Evolutionary conservation across 257 asterid genomes (phyloP).

Genomic region (Solanum bukasovii): DNA sequence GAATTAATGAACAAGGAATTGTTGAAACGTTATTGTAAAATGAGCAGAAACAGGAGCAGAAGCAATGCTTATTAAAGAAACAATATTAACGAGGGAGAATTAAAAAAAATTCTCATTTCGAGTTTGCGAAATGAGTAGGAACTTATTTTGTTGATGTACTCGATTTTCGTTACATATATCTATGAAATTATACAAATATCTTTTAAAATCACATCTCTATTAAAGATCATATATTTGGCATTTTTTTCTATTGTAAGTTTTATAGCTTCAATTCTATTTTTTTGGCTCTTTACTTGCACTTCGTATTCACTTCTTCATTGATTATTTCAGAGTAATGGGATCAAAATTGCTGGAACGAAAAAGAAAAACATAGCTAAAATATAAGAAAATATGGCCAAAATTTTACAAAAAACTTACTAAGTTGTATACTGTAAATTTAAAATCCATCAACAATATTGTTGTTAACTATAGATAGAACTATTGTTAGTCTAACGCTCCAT

Average conservation of each 20-base stretch:
- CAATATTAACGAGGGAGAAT: neutral
- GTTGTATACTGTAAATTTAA: neutral
- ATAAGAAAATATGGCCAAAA: neutral
- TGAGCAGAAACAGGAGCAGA: conserved; percentile 20
- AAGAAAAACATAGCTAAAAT: neutral
- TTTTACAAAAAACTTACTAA: neutral
- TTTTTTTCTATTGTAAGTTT: no score
- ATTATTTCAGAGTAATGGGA: neutral
- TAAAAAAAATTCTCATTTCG: neutral
- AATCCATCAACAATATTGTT: neutral
- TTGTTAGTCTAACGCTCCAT: neutral
- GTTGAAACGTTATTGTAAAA: no score
- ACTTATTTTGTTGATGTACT: neutral
- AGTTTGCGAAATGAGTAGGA: neutral
- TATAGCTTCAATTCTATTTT: no score
- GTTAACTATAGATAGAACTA: no score
- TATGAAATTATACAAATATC: no score
- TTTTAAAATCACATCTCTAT: no score
- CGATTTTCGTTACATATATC: neutral
- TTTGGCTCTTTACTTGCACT: neutral
- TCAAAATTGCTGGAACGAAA: neutral
- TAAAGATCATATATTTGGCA: no score
- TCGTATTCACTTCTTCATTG: neutral
- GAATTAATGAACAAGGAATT: conserved; percentile 33
- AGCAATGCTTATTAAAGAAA: neutral